phyloP scores from a whole-genome alignment of 2,329 filamentous ascomycete genomes.

The Clonostachys solani region DNA sequence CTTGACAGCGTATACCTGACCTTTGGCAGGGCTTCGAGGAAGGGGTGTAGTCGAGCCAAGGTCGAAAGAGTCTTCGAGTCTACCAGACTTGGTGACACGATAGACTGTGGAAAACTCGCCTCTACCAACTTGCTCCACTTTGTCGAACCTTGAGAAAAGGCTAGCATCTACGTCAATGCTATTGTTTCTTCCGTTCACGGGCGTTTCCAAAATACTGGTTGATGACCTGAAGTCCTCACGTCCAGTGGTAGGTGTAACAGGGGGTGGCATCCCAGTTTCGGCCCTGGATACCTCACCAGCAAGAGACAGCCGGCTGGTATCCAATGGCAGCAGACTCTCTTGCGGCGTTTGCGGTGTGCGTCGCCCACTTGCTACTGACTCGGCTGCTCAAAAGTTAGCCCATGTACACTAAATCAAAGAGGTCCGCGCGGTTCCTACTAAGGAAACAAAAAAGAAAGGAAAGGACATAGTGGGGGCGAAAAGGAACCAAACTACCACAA shows the following conservation, averaged over 20 bases:
- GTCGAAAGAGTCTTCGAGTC: conserved; percentile 22
- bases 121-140: conserved; percentile 74
- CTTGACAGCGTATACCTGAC: conserved; percentile 84
- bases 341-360: conserved; percentile 75
- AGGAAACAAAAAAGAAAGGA: conserved; percentile 6
- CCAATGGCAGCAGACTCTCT: conserved; percentile 69
- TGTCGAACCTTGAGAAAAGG: conserved; percentile 72
- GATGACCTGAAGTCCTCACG: conserved; percentile 42
- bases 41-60: conserved; percentile 38
- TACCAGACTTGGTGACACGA: conserved; percentile 53
- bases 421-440: conserved; percentile 21
- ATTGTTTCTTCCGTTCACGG: conserved; percentile 64
- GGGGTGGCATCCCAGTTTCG: conserved; percentile 36
- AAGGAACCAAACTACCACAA: too few relatives aligned
- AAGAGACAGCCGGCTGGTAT: conserved; percentile 80
- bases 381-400: conserved; percentile 55
- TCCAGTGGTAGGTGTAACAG: conserved; percentile 76
- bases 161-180: conserved; percentile 69
- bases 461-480: too few relatives aligned
- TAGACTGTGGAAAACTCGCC: conserved; percentile 96
- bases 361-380: conserved; percentile 48
- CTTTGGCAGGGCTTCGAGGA: conserved; percentile 47
- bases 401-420: conserved; percentile 42
- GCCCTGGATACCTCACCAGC: conserved; percentile 47
- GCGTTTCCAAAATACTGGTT: conserved; percentile 56